phyloP scores from a whole-genome alignment of 345 rosid species.

The Excoecaria agallocha region DNA sequence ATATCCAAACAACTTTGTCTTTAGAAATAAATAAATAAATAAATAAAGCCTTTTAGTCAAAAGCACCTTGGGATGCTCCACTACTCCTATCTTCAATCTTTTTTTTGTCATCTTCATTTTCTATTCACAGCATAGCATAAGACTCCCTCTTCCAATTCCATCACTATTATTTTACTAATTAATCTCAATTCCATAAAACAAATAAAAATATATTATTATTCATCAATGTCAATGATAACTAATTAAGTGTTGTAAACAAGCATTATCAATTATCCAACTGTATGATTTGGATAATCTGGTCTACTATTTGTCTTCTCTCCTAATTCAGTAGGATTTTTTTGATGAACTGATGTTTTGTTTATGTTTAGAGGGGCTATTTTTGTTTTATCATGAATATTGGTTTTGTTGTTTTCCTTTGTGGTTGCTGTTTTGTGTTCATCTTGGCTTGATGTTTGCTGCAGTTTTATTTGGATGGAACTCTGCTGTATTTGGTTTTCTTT shows the following conservation, averaged over 20 bases:
- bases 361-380: too few relatives aligned
- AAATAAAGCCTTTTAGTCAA: slow-evolving; percentile 34
- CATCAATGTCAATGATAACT: background rate
- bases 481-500: too few relatives aligned
- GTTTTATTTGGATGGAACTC: too few relatives aligned
- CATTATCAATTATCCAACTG: slow-evolving; percentile 46
- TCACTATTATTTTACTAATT: background rate
- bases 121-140: background rate
- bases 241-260: slow-evolving; percentile 12
- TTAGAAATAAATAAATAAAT: background rate
- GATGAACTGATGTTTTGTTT: too few relatives aligned
- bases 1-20: slow-evolving; percentile 11
- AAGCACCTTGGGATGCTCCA: slow-evolving; percentile 45
- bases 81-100: slow-evolving; percentile 9
- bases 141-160: background rate
- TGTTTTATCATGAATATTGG: too few relatives aligned
- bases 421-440: too few relatives aligned
- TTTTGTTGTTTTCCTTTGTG: too few relatives aligned
- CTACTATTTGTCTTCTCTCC: too few relatives aligned
- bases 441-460: too few relatives aligned
- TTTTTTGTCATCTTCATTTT: slow-evolving; percentile 13
- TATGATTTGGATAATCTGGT: too few relatives aligned
- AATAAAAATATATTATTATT: too few relatives aligned
- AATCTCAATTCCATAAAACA: background rate
- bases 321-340: too few relatives aligned